Evolutionary conservation across 495 filamentous ascomycete species (phyloP).

Genomic region (Aspergillus heteromorphus): DNA sequence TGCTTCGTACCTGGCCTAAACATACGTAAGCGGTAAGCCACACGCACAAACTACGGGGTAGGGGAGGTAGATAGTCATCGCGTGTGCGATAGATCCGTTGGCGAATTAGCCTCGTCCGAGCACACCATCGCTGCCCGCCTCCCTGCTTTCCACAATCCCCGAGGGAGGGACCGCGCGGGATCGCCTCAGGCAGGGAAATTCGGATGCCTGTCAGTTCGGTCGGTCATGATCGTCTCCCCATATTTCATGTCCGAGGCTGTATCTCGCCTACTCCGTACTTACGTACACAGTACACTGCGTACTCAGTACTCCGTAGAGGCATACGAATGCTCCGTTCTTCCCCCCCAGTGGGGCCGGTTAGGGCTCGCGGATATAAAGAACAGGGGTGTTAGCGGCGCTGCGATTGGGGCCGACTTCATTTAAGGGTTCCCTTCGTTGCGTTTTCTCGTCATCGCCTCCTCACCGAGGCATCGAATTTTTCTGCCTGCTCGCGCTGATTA

Average conservation of each 20-base stretch:
- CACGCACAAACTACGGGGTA: slow-evolving; percentile 10
- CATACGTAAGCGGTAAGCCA: slow-evolving; percentile 16
- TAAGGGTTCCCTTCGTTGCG: neutral
- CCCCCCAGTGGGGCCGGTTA: slow-evolving; percentile 13
- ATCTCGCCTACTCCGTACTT: slow-evolving; percentile 8
- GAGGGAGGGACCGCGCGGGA: neutral
- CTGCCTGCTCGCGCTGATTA: neutral
- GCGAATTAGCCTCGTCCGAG: no score
- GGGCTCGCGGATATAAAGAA: neutral
- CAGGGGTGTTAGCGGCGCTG: neutral
- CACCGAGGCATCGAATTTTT: neutral
- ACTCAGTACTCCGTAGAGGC: slow-evolving; percentile 23
- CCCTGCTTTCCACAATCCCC: neutral
- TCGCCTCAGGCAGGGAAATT: no score
- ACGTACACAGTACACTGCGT: no score
- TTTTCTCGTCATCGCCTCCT: neutral
- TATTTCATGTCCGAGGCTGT: neutral
- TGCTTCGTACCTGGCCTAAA: neutral
- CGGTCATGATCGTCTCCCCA: no score
- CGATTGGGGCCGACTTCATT: neutral
- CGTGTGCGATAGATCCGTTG: no score
- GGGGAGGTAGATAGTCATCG: no score
- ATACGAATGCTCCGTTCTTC: slow-evolving; percentile 20
- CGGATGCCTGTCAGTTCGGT: no score
- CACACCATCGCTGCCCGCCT: no score